Conservation (phyloP, 1,284 basidiomycete species). For the Ceratobasidium sp. region DNA sequence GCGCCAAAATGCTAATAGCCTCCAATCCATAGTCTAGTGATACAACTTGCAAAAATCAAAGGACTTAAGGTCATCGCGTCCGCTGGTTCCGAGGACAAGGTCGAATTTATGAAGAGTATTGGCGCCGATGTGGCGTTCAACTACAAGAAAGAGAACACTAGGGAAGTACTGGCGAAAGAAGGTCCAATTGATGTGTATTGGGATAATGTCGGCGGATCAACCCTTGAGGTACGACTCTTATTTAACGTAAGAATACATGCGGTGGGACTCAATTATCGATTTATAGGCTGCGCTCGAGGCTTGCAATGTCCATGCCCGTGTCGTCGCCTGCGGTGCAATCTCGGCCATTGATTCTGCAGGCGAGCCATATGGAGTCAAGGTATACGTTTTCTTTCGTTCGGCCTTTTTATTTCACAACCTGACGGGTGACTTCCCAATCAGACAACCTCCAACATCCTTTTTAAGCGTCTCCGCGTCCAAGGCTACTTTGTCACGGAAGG, state of each 20-base stretch:
- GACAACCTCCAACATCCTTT: conserved; percentile 50
- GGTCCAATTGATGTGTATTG: conserved; percentile 55
- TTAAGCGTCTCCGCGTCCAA: conserved; percentile 49
- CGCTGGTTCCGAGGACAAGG: conserved; percentile 61
- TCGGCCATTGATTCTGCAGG: conserved; percentile 49
- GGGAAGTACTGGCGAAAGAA: conserved; percentile 59
- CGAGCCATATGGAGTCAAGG: conserved; percentile 49
- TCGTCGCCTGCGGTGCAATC: conserved; percentile 51
- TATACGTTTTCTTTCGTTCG: background rate
- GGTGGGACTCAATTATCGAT: background rate
- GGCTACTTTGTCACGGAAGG: conserved; percentile 52
- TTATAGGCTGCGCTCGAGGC: conserved; percentile 48
- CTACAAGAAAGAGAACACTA: conserved; percentile 57
- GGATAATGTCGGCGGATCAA: conserved; percentile 45
- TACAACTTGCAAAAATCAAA: conserved; percentile 60
- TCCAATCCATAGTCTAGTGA: conserved; percentile 51
- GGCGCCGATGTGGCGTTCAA: conserved; percentile 60
- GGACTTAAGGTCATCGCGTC: conserved; percentile 61
- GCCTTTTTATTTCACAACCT: background rate
- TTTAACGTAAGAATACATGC: too few relatives aligned
- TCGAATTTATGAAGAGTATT: conserved; percentile 58
- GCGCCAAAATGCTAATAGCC: background rate
- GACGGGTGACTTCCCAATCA: background rate
- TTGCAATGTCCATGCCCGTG: conserved; percentile 50
- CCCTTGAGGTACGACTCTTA: conserved; percentile 31